These are phyloP conservation scores for Pleurotus salmoneostramineus DNA, from an alignment of 768 basidiomycete genomes.

Conservation along the genomic window DNA sequence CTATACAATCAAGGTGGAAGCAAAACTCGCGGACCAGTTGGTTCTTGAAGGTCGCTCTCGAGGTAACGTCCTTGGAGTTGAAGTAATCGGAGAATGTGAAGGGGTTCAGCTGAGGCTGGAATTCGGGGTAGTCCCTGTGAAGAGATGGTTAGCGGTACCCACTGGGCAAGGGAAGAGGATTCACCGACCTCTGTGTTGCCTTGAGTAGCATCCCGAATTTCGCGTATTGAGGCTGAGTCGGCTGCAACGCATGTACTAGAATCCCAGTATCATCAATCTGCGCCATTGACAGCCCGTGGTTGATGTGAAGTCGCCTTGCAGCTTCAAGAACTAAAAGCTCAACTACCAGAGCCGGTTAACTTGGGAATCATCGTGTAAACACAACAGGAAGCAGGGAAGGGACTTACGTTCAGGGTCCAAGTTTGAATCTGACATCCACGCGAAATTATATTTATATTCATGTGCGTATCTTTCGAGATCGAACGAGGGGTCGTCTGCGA, in stretches of 20 bases:
- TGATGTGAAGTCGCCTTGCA: too few species aligned
- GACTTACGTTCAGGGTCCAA: constrained; percentile 35
- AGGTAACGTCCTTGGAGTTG: background rate
- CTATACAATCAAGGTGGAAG: constrained; percentile 45
- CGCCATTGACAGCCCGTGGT: too few species aligned
- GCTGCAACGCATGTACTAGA: too few species aligned
- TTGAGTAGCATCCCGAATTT: too few species aligned
- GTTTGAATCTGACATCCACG: constrained; percentile 36
- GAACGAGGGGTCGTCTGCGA: constrained; percentile 54
- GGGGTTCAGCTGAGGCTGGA: constrained; percentile 13
- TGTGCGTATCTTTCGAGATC: constrained; percentile 24
- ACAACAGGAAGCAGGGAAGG: constrained; percentile 37
- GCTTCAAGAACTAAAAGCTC: constrained; percentile 51
- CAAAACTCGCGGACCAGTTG: constrained; percentile 45
- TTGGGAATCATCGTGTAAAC: background rate
- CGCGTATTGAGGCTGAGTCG: too few species aligned
- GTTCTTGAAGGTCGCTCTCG: constrained; percentile 20
- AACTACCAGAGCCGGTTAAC: constrained; percentile 21
- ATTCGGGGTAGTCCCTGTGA: too few species aligned
- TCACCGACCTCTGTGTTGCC: too few species aligned
- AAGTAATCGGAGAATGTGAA: background rate
- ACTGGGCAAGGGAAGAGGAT: too few species aligned
- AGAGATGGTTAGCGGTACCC: too few species aligned
- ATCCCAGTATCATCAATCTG: too few species aligned
- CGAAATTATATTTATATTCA: constrained; percentile 39